Base-by-base conservation (phyloP, 1,284 basidiomycete genomes). In the Hymenochaete sp. region DNA sequence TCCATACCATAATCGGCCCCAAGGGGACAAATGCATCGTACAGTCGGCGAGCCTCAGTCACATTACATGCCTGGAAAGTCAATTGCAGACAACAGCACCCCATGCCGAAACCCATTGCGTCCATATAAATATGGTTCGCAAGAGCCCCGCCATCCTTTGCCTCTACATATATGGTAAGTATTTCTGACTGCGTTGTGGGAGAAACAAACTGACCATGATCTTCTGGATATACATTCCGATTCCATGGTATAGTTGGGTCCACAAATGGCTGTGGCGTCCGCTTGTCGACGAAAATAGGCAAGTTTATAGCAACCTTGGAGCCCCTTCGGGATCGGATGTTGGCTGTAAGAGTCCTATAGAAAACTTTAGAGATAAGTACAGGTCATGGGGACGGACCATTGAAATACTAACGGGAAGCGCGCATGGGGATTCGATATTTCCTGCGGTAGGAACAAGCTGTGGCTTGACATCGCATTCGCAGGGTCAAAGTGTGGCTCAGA, bases 61-160 rank as follows among this genome's bases (percentile, higher is more conserved):
- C 81, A 62, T 92, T 91, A 64, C 88, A 95, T 0, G 93, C 87
- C 63, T 99, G 96, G 69, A 98, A 97, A 3, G 96, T 99, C 53
- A 98, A 75, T 60, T 99, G 96, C 42, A 99, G 70, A 65, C 96
- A 98, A 59, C 91, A 96, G 59, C 95, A 98, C 2, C 96, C 96
- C 95, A 98, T 98, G 36, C 96, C 96, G 63, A 99, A 99, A 19
- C 93, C 95, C 96, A 98, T 98, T 1, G 96, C 93, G 64, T 99
- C 96, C 73, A 98, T 79, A 64, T 98, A 98, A 55, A 99, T 93
- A 64, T 98, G 93, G 62, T 95, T 83, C 10, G 73, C 70, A 41
- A 88, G 71, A 8, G 93, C 93, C 8, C 91, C 90, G 3, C 90
- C 92, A 47, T 80, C 71, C 61, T 82, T 86, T 1, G 93, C 93